These are phyloP conservation scores for Trichophyton equinum DNA, from an alignment of 2,329 filamentous ascomycete genomes.

Conservation along the genomic window DNA sequence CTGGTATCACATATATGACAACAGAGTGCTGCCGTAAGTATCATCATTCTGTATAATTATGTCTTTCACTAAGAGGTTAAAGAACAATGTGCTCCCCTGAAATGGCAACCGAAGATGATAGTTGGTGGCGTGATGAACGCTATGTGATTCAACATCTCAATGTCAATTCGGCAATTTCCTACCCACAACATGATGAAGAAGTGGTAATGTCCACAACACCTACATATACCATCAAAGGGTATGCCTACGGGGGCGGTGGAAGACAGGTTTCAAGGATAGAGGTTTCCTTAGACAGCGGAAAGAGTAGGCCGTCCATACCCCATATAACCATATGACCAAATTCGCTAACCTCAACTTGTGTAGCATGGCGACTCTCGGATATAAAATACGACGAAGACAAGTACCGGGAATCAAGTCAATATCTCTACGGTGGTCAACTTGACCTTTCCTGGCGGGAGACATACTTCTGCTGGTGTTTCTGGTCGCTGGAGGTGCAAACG, in stretches of 20 bases:
- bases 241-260: slow-evolving; percentile 84
- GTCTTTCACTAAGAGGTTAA: slow-evolving; percentile 4
- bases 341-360: not conserved
- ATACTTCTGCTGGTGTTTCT: slow-evolving; percentile 88
- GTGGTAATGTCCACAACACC: slow-evolving; percentile 40
- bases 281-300: slow-evolving; percentile 69
- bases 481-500: slow-evolving; percentile 58
- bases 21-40: slow-evolving; percentile 61
- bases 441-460: slow-evolving; percentile 74
- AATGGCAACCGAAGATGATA: slow-evolving; percentile 57
- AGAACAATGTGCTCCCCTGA: slow-evolving; percentile 72
- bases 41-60: not conserved
- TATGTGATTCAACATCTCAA: slow-evolving; percentile 91
- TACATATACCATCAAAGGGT: slow-evolving; percentile 59
- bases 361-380: slow-evolving; percentile 59
- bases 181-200: slow-evolving; percentile 64
- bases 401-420: slow-evolving; percentile 54
- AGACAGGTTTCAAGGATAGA: slow-evolving; percentile 70
- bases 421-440: slow-evolving; percentile 60
- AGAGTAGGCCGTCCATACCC: slow-evolving; percentile 28
- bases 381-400: slow-evolving; percentile 76
- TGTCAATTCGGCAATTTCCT: slow-evolving; percentile 69
- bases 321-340: not conserved
- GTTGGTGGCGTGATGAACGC: slow-evolving; percentile 77
- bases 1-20: slow-evolving; percentile 94